Percentiles rank a stretch among this genome's conserved stretches.
phyloP scores from a whole-genome alignment of 1,139 yeast species.

The Kodamaea anthophila region DNA sequence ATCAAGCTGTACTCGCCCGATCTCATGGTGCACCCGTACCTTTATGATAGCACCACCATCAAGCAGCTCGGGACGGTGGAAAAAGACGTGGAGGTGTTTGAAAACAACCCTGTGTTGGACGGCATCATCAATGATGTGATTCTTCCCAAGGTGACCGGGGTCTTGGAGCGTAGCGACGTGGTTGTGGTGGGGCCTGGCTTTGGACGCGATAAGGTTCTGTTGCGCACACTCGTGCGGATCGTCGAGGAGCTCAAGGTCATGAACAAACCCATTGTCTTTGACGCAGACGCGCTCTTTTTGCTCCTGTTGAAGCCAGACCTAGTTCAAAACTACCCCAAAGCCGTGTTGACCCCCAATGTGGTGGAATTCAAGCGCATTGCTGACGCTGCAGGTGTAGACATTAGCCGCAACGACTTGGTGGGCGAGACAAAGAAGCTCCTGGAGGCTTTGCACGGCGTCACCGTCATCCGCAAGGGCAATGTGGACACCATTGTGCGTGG shows the following conservation, averaged over 20 bases:
- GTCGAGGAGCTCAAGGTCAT: constrained; percentile 49
- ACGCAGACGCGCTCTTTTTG: constrained; percentile 80
- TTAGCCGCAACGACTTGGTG: constrained; percentile 22
- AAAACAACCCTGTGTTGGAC: constrained; percentile 15
- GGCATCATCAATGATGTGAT: constrained; percentile 36
- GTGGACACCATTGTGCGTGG: constrained; percentile 58
- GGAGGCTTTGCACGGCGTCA: constrained; percentile 49
- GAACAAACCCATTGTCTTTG: constrained; percentile 66
- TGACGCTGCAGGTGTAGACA: constrained; percentile 32
- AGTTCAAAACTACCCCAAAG: constrained; percentile 43
- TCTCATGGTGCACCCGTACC: constrained; percentile 91
- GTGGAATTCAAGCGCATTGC: constrained; percentile 73
- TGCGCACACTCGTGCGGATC: constrained; percentile 51
- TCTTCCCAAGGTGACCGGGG: constrained; percentile 46
- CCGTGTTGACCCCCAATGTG: constrained; percentile 83
- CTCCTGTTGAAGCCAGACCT: constrained; percentile 52
- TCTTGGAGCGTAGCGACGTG: constrained; percentile 67
- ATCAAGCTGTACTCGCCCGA: constrained; percentile 90
- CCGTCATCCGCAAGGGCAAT: constrained; percentile 67
- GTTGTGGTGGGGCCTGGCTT: constrained; percentile 92
- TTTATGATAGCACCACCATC: constrained; percentile 27
- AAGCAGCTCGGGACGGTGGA: constrained; percentile 13
- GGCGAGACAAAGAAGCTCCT: constrained; percentile 44
- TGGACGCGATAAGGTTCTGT: constrained; percentile 74
- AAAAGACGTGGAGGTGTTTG: constrained; percentile 7